Conservation (phyloP, 768 basidiomycete genomes). For the Arthromyces matolae region DNA sequence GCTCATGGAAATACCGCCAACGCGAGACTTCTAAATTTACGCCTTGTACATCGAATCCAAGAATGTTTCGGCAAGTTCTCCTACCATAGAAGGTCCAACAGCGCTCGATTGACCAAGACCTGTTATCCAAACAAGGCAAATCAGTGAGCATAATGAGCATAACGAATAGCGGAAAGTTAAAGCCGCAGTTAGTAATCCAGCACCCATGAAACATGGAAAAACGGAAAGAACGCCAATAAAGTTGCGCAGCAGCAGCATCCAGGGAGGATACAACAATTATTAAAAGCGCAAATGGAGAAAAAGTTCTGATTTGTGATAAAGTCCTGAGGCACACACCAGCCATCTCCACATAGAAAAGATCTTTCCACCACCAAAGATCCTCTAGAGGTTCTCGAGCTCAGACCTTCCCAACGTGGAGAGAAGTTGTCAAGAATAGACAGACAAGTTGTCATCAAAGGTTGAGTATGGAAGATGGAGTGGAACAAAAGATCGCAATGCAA, state of each 20-base stretch:
- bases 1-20: no score
- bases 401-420: no score
- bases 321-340: no score
- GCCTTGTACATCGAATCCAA: conserved; percentile 83
- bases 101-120: conserved; percentile 81
- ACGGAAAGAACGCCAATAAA: no score
- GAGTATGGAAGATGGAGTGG: neutral
- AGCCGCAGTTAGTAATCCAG: neutral
- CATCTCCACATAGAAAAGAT: no score
- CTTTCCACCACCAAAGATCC: no score
- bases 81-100: conserved; percentile 78
- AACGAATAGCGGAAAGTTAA: conserved; percentile 4
- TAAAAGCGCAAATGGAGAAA: no score
- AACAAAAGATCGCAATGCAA: neutral
- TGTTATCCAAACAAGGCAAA: conserved; percentile 24
- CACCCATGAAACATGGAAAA: no score
- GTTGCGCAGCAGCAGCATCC: no score
- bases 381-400: no score
- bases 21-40: conserved; percentile 27
- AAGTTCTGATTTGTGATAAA: no score
- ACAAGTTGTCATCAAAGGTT: neutral
- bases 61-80: conserved; percentile 73
- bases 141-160: neutral
- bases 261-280: no score
- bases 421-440: neutral